phyloP scores from a whole-genome alignment of 768 basidiomycete species.

The Phlebiopsis gigantea region DNA sequence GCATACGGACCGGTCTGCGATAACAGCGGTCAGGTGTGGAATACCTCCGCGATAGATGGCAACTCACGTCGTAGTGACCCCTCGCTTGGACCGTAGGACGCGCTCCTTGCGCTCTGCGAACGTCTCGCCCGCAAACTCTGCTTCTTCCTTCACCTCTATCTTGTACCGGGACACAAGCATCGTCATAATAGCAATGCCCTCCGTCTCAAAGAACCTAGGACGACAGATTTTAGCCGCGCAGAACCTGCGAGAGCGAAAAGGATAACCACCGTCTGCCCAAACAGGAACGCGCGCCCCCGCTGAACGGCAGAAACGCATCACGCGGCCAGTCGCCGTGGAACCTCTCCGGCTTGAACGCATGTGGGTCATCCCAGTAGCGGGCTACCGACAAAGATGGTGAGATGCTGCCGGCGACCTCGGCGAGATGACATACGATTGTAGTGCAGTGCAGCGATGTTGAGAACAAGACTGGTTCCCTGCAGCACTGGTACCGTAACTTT shows the following conservation, averaged over 20 bases:
- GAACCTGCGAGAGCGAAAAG: not conserved
- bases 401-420: no score
- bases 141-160: constrained; percentile 30
- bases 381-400: not conserved
- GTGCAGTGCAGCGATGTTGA: constrained; percentile 26
- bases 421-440: constrained; percentile 30
- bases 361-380: constrained; percentile 33
- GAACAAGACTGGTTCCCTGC: constrained; percentile 19
- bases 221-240: not conserved
- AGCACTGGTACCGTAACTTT: constrained; percentile 21
- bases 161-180: constrained; percentile 43
- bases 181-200: constrained; percentile 44
- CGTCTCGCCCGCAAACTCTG: constrained; percentile 37
- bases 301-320: constrained; percentile 53
- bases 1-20: constrained; percentile 16
- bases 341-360: constrained; percentile 34
- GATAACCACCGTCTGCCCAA: constrained; percentile 3
- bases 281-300: constrained; percentile 40
- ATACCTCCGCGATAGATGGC: not conserved
- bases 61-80: constrained; percentile 22
- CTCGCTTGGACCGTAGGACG: constrained; percentile 13
- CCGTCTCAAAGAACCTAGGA: constrained; percentile 40
- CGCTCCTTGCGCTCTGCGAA: constrained; percentile 39
- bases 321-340: constrained; percentile 46
- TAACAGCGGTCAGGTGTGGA: not conserved